These are phyloP conservation scores for Chrysopogon serrulatus DNA, from an alignment of 176 grass and related monocot species.

Conservation along the genomic window DNA sequence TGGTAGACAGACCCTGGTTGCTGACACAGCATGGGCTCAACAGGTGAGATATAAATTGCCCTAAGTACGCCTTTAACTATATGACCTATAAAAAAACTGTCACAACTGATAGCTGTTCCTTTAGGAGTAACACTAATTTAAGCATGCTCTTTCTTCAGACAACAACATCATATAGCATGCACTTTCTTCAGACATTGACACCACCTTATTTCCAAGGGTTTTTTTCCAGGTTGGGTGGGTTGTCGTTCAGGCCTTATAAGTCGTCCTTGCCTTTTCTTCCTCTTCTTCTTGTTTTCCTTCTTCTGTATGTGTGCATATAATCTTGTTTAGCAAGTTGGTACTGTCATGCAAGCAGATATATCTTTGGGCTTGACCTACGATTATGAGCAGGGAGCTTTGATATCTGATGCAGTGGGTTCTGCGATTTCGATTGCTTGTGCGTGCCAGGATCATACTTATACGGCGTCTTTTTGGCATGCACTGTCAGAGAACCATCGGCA, in stretches of 20 bases:
- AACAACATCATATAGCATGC: no score
- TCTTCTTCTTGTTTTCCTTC: no score
- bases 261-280: not conserved
- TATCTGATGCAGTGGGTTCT: not conserved
- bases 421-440: not conserved
- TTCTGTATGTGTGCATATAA: not conserved
- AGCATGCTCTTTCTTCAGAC: not conserved
- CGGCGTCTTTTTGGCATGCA: not conserved
- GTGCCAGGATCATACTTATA: not conserved
- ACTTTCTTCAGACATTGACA: no score
- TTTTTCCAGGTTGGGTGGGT: no score
- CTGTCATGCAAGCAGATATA: not conserved
- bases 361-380: not conserved
- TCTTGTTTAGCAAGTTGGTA: not conserved
- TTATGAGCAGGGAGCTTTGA: not conserved
- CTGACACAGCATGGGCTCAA: no score
- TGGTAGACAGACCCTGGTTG: not conserved
- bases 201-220: no score
- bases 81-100: not conserved
- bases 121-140: not conserved
- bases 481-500: not conserved
- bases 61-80: no score
- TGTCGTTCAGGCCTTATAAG: no score
- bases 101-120: not conserved
- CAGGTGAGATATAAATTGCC: no score